phyloP scores from a whole-genome alignment of 2,329 filamentous ascomycete species.

The Colletotrichum godetiae region DNA sequence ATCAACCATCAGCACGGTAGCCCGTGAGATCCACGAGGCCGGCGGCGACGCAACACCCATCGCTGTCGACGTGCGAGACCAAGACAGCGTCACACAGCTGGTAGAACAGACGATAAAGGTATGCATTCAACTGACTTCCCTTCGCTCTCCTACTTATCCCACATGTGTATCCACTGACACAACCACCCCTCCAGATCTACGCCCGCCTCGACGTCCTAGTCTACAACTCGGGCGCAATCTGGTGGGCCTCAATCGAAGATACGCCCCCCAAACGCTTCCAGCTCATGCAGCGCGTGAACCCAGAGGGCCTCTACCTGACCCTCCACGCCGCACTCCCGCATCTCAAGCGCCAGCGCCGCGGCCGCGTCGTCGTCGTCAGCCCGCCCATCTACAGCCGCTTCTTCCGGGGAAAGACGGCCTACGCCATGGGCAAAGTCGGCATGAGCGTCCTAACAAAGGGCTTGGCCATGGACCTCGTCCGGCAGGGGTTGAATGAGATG shows the following conservation, averaged over 20 bases:
- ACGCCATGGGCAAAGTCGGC: constrained; percentile 81
- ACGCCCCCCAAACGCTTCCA: constrained; percentile 80
- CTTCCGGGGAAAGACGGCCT: constrained; percentile 87
- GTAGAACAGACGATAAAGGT: constrained; percentile 66
- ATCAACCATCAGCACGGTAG: constrained; percentile 85
- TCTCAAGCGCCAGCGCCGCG: constrained; percentile 64
- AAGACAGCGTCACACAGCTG: constrained; percentile 69
- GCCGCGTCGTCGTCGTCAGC: constrained; percentile 80
- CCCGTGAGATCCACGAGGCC: constrained; percentile 75
- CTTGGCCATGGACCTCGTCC: constrained; percentile 82
- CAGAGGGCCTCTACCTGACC: constrained; percentile 79
- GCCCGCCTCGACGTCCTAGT: constrained; percentile 78
- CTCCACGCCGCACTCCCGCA: constrained; percentile 77
- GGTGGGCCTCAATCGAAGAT: constrained; percentile 80
- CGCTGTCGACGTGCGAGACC: constrained; percentile 75
- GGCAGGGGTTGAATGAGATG: constrained; percentile 75
- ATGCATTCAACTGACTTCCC: constrained; percentile 1
- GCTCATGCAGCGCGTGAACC: constrained; percentile 81
- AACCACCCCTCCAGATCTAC: constrained; percentile 55
- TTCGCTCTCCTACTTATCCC: neutral
- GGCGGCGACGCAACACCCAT: constrained; percentile 75
- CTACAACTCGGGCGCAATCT: constrained; percentile 89
- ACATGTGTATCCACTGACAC: neutral
- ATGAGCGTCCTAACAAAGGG: constrained; percentile 88
- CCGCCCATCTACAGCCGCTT: constrained; percentile 89